Evolutionary conservation across 805 yeast genomes (phyloP).

Genomic region (Kuraishia hungarica): DNA sequence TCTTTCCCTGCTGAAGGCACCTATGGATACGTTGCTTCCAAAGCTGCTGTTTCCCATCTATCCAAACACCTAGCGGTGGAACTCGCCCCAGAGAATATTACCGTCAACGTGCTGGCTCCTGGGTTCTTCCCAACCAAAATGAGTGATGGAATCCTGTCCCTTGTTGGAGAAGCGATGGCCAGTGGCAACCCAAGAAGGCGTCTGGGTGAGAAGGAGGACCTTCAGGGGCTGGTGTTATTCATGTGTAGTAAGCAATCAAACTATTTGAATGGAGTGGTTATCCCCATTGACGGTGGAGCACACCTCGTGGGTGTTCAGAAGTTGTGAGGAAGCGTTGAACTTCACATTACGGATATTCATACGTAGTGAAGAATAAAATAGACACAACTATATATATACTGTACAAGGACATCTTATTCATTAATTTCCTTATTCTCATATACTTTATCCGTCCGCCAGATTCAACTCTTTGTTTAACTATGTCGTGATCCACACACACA

Average conservation of each 20-base stretch:
- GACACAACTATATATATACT: neutral
- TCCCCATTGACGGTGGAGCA: conserved; percentile 68
- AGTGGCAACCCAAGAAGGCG: conserved; percentile 52
- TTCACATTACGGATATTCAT: neutral
- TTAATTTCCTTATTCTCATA: neutral
- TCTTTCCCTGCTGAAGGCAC: conserved; percentile 36
- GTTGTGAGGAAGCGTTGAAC: neutral
- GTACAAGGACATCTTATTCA: neutral
- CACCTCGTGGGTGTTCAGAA: conserved; percentile 26
- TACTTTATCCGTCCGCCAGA: neutral
- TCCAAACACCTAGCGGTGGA: conserved; percentile 56
- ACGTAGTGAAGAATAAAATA: neutral
- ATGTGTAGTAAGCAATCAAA: conserved; percentile 47
- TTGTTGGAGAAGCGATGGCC: conserved; percentile 36
- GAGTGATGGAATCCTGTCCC: conserved; percentile 55
- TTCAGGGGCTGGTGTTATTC: conserved; percentile 46
- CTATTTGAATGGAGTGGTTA: conserved; percentile 58
- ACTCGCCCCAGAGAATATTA: conserved; percentile 58
- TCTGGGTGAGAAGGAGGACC: conserved; percentile 53
- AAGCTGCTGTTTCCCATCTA: conserved; percentile 67
- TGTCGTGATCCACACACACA: neutral
- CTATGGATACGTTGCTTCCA: conserved; percentile 66
- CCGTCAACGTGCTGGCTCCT: conserved; percentile 65
- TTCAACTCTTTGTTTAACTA: neutral
- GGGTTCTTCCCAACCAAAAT: conserved; percentile 73